phyloP scores from a whole-genome alignment of 140 eudicot genomes.

The Senecio squalidus region DNA sequence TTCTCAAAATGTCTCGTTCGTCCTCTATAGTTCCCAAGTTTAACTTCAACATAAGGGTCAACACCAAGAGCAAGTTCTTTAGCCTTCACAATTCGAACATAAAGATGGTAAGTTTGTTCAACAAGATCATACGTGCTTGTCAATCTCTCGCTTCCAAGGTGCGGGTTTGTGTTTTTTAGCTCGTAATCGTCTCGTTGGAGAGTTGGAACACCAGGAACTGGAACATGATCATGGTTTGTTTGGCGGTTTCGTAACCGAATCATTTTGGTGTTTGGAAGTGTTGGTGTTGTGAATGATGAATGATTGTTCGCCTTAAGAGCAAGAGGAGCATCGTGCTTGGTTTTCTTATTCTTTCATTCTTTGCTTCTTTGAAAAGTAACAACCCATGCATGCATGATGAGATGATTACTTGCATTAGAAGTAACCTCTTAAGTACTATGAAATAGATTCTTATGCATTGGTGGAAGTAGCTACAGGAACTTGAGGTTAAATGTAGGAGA shows the following conservation, averaged over 20 bases:
- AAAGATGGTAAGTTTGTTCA: slow-evolving; percentile 40
- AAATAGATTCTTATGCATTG: slow-evolving; percentile 12
- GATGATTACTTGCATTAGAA: slow-evolving; percentile 21
- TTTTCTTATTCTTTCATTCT: slow-evolving; percentile 25
- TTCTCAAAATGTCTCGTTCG: slow-evolving; percentile 41
- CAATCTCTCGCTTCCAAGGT: slow-evolving; percentile 31
- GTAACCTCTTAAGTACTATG: slow-evolving; percentile 14
- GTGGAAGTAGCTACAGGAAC: slow-evolving; percentile 8
- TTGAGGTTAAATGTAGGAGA: slow-evolving; percentile 11
- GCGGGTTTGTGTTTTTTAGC: slow-evolving; percentile 32
- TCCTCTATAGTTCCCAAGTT: slow-evolving; percentile 38
- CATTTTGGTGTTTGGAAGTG: slow-evolving; percentile 27
- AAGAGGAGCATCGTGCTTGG: slow-evolving; percentile 4
- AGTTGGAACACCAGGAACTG: slow-evolving; percentile 2
- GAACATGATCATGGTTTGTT: slow-evolving; percentile 22
- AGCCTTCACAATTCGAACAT: slow-evolving; percentile 40
- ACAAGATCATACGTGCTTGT: slow-evolving; percentile 40
- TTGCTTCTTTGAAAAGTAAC: slow-evolving; percentile 31
- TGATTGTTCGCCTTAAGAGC: slow-evolving; percentile 16
- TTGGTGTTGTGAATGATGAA: slow-evolving; percentile 1
- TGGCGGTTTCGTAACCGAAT: slow-evolving; percentile 30
- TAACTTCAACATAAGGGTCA: slow-evolving; percentile 41
- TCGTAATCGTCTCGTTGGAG: slow-evolving; percentile 29
- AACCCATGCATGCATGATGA: slow-evolving; percentile 22
- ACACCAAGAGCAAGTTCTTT: slow-evolving; percentile 28